Conservation (phyloP, 345 rosid genomes). For the Eucalyptus regnans region DNA sequence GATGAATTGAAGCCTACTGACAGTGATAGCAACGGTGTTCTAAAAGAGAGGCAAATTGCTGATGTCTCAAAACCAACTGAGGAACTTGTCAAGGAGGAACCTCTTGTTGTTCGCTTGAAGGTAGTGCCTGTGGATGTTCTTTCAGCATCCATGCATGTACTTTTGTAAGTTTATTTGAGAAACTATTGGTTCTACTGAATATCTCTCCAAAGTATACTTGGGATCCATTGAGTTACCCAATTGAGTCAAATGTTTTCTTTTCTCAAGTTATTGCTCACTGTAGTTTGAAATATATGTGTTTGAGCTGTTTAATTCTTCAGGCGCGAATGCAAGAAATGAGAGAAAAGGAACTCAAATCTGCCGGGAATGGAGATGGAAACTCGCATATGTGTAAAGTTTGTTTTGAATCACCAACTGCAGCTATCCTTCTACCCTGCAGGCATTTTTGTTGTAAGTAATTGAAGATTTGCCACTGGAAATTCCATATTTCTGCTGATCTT, state of each 20-base stretch:
- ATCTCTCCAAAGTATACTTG: not conserved
- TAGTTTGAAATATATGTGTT: not conserved
- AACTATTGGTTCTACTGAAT: not conserved
- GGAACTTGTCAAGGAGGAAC: conserved; percentile 67
- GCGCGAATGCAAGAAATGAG: conserved; percentile 98
- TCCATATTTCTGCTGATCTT: not conserved
- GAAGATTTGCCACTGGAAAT: not conserved
- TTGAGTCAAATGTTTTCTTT: not conserved
- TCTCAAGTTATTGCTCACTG: not conserved
- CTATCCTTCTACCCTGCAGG: conserved; percentile 96
- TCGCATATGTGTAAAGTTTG: conserved; percentile 96
- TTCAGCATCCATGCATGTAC: not conserved
- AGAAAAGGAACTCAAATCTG: conserved; percentile 73
- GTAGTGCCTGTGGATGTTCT: conserved; percentile 10
- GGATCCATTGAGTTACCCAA: not conserved
- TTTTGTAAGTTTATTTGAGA: not conserved
- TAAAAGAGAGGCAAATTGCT: conserved; percentile 39
- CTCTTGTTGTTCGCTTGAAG: conserved; percentile 89
- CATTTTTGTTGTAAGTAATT: conserved; percentile 91
- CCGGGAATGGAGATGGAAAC: conserved; percentile 71
- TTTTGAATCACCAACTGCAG: conserved; percentile 91
- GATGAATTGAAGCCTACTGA: conserved; percentile 26
- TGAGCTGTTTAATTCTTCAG: conserved; percentile 20
- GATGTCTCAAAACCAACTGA: conserved; percentile 38
- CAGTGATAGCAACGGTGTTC: conserved; percentile 13